Evolutionary conservation across 495 filamentous ascomycete species (phyloP).

Genomic region (Lepraria neglecta): DNA sequence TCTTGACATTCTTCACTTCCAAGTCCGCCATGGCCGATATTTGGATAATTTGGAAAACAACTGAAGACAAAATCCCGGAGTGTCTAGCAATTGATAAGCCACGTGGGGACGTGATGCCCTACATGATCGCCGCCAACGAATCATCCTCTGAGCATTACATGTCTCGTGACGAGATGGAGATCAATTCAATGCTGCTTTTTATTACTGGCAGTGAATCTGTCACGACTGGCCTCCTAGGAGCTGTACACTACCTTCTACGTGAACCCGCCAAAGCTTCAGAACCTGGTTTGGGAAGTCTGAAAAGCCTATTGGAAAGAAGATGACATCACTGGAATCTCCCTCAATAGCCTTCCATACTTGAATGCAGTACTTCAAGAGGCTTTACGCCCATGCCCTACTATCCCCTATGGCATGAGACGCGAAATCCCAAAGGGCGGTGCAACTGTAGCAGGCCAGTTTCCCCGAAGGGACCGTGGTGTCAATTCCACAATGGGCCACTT

Average conservation of each 20-base stretch:
- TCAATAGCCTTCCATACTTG: conserved; percentile 42
- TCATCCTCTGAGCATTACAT: conserved; percentile 20
- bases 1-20: conserved; percentile 19
- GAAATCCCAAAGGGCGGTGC: conserved; percentile 40
- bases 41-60: conserved; percentile 31
- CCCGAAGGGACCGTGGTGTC: conserved; percentile 27
- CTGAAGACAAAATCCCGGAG: conserved; percentile 28
- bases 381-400: conserved; percentile 47
- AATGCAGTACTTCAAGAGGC: conserved; percentile 46
- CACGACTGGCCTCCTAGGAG: conserved; percentile 39
- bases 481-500: conserved; percentile 34
- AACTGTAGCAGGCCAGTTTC: neutral
- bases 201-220: conserved; percentile 47
- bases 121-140: conserved; percentile 27
- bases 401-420: conserved; percentile 41
- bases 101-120: conserved; percentile 29
- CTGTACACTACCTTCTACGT: conserved; percentile 36
- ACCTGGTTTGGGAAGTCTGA: conserved; percentile 42
- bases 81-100: too few relatives aligned
- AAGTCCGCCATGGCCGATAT: conserved; percentile 36
- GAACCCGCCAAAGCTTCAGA: conserved; percentile 31
- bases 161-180: conserved; percentile 32
- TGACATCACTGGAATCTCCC: conserved; percentile 33
- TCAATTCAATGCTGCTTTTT: conserved; percentile 35
- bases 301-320: conserved; percentile 28